A percentile compares a stretch with the other conserved stretches of the same genome.
phyloP scores from a whole-genome alignment of 108 stramenopile species.

The Seminavis robusta region DNA sequence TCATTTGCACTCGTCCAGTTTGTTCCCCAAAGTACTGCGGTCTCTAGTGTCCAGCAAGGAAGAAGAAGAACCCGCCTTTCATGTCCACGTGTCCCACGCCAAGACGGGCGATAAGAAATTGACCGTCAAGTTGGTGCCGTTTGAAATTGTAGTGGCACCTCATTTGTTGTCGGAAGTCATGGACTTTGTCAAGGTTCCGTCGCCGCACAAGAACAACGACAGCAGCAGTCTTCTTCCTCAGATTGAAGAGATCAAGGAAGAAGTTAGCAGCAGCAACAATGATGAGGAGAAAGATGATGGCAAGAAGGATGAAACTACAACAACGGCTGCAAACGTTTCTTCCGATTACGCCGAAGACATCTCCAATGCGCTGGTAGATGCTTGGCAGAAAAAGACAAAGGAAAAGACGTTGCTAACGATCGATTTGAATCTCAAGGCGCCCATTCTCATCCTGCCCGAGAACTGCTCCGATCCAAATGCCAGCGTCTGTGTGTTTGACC shows the following conservation, averaged over 20 bases:
- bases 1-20: conserved; percentile 43
- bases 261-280: too few species aligned
- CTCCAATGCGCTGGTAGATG: conserved; percentile 64
- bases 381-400: conserved; percentile 78
- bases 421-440: conserved; percentile 76
- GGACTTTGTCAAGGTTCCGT: conserved; percentile 66
- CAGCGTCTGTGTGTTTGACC: conserved; percentile 62
- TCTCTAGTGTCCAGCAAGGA: background rate
- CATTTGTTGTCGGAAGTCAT: conserved; percentile 53
- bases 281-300: too few species aligned
- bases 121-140: conserved; percentile 59
- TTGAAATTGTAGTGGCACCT: conserved; percentile 75
- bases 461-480: conserved; percentile 56
- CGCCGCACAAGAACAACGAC: too few species aligned
- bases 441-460: conserved; percentile 75
- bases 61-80: conserved; percentile 54
- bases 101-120: conserved; percentile 68
- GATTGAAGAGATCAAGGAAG: too few species aligned
- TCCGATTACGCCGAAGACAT: conserved; percentile 34
- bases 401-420: conserved; percentile 63
- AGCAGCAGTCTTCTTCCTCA: too few species aligned
- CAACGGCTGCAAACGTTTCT: background rate
- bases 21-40: conserved; percentile 60
- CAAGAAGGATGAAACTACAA: conserved; percentile 3
- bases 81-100: conserved; percentile 46